phyloP scores from a whole-genome alignment of 23 red algal species.

The Gracilaria domingensis region DNA sequence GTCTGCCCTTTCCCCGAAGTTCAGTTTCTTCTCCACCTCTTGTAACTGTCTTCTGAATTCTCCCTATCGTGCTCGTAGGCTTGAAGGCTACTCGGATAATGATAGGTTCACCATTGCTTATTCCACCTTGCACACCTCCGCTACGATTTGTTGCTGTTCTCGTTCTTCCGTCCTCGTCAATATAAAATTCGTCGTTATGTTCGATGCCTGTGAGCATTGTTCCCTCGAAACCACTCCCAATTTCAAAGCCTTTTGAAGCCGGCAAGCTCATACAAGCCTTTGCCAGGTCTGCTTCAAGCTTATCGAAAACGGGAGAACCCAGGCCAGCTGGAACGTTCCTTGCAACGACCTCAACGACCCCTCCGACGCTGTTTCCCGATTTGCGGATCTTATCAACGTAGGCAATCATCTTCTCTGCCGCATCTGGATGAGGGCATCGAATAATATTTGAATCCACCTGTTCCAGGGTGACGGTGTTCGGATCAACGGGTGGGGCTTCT shows the following conservation, averaged over 20 bases:
- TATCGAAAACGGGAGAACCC: constrained; percentile 97
- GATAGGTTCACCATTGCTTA: constrained; percentile 97
- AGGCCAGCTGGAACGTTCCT: constrained; percentile 96
- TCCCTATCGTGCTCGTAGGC: constrained; percentile 91
- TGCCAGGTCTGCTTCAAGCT: constrained; percentile 96
- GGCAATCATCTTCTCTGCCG: constrained; percentile 92
- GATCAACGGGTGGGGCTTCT: constrained; percentile 74
- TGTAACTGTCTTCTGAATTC: constrained; percentile 91
- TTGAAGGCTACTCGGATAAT: constrained; percentile 97
- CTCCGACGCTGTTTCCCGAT: constrained; percentile 93
- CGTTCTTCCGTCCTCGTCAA: constrained; percentile 86
- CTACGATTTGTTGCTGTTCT: constrained; percentile 83
- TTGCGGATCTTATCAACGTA: constrained; percentile 90
- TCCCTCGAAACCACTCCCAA: constrained; percentile 93
- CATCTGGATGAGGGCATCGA: constrained; percentile 80
- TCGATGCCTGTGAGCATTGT: constrained; percentile 90
- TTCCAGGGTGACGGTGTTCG: constrained; percentile 67
- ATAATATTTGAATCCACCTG: constrained; percentile 95
- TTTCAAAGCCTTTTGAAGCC: constrained; percentile 96
- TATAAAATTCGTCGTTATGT: constrained; percentile 97
- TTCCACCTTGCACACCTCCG: constrained; percentile 98
- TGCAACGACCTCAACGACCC: constrained; percentile 90
- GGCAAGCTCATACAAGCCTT: constrained; percentile 97
- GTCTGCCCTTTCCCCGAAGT: constrained; percentile 89
- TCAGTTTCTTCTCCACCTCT: constrained; percentile 85